Evolutionary conservation across 2,329 filamentous ascomycete genomes (phyloP).

Genomic region (Arthrobotrys sinensis): DNA sequence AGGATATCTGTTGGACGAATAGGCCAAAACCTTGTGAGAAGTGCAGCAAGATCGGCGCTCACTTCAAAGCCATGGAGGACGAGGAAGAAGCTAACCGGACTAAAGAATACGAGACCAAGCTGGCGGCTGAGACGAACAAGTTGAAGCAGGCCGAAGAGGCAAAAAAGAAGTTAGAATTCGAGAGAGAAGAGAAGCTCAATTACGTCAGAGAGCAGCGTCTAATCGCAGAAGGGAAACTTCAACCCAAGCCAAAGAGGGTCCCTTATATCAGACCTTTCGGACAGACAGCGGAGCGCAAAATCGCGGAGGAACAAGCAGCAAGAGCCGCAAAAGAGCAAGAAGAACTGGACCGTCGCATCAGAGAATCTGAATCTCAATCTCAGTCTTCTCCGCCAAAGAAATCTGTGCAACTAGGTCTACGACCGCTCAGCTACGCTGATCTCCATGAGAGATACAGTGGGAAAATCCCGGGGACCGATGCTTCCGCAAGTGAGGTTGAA

Average conservation of each 20-base stretch:
- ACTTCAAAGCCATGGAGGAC: constrained; percentile 69
- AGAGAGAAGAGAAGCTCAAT: constrained; percentile 73
- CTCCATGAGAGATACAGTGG: not conserved
- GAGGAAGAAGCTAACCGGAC: constrained; percentile 64
- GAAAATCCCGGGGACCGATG: not conserved
- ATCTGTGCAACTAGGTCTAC: not conserved
- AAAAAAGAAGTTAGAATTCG: constrained; percentile 71
- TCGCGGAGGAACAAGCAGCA: not conserved
- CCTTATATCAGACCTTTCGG: constrained; percentile 31
- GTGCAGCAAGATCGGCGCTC: constrained; percentile 68
- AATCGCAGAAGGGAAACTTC: constrained; percentile 28
- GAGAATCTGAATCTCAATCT: not conserved
- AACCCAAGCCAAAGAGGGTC: constrained; percentile 10
- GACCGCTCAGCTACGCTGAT: not conserved
- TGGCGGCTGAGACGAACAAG: constrained; percentile 70
- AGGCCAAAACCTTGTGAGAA: constrained; percentile 68
- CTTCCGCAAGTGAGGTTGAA: not conserved
- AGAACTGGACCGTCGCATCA: not conserved
- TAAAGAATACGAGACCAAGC: constrained; percentile 69
- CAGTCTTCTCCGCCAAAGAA: not conserved
- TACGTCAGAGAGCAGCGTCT: constrained; percentile 66
- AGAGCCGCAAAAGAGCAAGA: not conserved
- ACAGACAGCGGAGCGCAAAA: not conserved
- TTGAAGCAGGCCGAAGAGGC: constrained; percentile 68
- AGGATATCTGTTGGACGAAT: constrained; percentile 72